Evolutionary conservation across 306 rosid species (phyloP).

Genomic region (Psophocarpus tetragonolobus): DNA sequence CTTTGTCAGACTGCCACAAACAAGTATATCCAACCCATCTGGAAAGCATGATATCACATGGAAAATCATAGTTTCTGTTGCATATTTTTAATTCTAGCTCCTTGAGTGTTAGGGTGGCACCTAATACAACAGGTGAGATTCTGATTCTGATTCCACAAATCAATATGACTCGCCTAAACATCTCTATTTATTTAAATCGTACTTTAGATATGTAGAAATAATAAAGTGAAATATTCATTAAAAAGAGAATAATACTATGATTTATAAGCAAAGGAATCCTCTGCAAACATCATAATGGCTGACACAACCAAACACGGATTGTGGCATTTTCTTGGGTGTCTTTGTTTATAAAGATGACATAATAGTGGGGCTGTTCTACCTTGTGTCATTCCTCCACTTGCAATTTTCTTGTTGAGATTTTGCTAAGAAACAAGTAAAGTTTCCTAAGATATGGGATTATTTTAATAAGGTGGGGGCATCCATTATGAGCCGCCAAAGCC

Average conservation of each 20-base stretch:
- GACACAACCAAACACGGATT: slow-evolving; percentile 21
- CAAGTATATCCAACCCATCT: slow-evolving; percentile 31
- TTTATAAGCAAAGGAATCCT: slow-evolving; percentile 30
- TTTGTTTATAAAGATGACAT: slow-evolving; percentile 21
- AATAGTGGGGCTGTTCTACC: slow-evolving; percentile 24
- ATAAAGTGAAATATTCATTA: slow-evolving; percentile 10
- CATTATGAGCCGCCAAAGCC: slow-evolving; percentile 40
- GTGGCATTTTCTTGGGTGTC: slow-evolving; percentile 27
- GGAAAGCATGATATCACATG: slow-evolving; percentile 53
- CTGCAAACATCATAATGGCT: slow-evolving; percentile 29
- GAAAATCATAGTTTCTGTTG: slow-evolving; percentile 26
- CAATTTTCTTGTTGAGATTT: slow-evolving; percentile 13
- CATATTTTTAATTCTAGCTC: neutral
- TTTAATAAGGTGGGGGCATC: slow-evolving; percentile 20
- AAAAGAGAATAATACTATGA: slow-evolving; percentile 28
- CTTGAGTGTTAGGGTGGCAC: slow-evolving; percentile 8
- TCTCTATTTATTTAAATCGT: neutral
- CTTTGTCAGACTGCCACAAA: slow-evolving; percentile 28
- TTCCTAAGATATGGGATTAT: slow-evolving; percentile 45
- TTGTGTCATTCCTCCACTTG: slow-evolving; percentile 37
- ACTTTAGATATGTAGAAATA: slow-evolving; percentile 13
- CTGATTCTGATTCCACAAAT: slow-evolving; percentile 48
- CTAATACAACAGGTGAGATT: slow-evolving; percentile 43
- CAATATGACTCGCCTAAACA: slow-evolving; percentile 18
- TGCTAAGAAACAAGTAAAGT: slow-evolving; percentile 27